These are phyloP conservation scores for Phytophthora ohioensis DNA, from an alignment of 352 stramenopile species.

Conservation along the genomic window DNA sequence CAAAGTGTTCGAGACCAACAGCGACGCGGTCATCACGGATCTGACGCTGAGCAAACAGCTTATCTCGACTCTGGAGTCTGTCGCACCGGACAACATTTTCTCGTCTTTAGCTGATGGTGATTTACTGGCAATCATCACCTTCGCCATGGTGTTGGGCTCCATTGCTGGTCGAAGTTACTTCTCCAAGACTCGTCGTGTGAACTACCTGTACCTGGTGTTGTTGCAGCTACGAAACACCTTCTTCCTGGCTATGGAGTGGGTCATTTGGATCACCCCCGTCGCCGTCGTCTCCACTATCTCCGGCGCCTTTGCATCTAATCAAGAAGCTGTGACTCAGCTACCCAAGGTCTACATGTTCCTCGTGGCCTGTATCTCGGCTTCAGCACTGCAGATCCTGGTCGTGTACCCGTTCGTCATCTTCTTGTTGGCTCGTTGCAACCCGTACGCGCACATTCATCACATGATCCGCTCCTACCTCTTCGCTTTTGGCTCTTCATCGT, in stretches of 20 bases:
- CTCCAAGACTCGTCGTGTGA: constrained; percentile 62
- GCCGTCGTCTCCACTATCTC: constrained; percentile 75
- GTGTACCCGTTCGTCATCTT: constrained; percentile 75
- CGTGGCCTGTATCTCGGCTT: constrained; percentile 47
- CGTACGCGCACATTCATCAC: constrained; percentile 71
- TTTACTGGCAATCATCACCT: constrained; percentile 71
- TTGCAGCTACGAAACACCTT: constrained; percentile 79
- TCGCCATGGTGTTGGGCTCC: constrained; percentile 72
- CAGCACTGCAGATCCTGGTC: constrained; percentile 57
- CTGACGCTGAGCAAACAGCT: constrained; percentile 71
- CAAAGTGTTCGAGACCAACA: constrained; percentile 58
- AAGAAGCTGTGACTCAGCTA: constrained; percentile 47
- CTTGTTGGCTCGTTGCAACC: constrained; percentile 67
- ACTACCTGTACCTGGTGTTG: constrained; percentile 74
- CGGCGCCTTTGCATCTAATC: constrained; percentile 66
- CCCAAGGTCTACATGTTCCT: constrained; percentile 65
- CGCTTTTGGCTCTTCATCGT: constrained; percentile 72
- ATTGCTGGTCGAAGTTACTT: constrained; percentile 69
- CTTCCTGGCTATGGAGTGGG: constrained; percentile 75
- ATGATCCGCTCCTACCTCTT: constrained; percentile 78
- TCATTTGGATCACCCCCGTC: constrained; percentile 71
- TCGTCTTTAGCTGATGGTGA: constrained; percentile 53
- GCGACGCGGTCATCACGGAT: constrained; percentile 45
- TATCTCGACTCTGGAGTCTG: constrained; percentile 58
- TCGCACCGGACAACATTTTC: constrained; percentile 80